Evolutionary conservation across 805 yeast genomes (phyloP).

Genomic region (Cyberlindnera euphorbiiphila): DNA sequence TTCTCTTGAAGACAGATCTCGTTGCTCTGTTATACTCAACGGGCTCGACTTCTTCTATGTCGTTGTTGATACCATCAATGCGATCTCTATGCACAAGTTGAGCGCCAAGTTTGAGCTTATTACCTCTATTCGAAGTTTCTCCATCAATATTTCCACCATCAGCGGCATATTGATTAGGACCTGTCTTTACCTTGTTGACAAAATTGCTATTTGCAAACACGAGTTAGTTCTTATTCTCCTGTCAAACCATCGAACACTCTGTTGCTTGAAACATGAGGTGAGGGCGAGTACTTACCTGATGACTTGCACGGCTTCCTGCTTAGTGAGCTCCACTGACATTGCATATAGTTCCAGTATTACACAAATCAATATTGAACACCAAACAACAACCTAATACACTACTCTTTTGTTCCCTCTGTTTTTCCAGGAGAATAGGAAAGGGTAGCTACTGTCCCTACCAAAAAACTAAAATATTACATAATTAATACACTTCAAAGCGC

Average conservation of each 20-base stretch:
- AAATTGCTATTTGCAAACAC: constrained; percentile 10
- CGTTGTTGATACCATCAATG: constrained; percentile 33
- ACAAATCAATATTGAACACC: no score
- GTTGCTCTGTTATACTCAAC: constrained; percentile 31
- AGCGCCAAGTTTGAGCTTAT: constrained; percentile 50
- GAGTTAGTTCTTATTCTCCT: constrained; percentile 1
- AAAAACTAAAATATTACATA: no score
- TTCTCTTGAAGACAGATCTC: constrained; percentile 30
- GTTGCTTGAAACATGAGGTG: not conserved
- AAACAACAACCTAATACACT: no score
- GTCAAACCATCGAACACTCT: not conserved
- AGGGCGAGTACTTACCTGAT: constrained; percentile 20
- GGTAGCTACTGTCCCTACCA: no score
- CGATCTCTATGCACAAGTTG: constrained; percentile 42
- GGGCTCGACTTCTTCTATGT: constrained; percentile 20
- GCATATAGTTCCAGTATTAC: no score
- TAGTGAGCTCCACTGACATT: constrained; percentile 10
- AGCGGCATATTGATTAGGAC: not conserved
- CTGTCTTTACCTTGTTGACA: constrained; percentile 16
- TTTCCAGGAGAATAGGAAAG: no score
- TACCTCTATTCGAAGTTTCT: constrained; percentile 50
- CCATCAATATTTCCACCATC: constrained; percentile 27
- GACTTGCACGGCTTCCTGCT: constrained; percentile 10
- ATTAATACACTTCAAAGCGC: no score
- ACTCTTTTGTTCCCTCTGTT: no score